phyloP scores from a whole-genome alignment of 129 eudicot species.

The Lactuca sativa region DNA sequence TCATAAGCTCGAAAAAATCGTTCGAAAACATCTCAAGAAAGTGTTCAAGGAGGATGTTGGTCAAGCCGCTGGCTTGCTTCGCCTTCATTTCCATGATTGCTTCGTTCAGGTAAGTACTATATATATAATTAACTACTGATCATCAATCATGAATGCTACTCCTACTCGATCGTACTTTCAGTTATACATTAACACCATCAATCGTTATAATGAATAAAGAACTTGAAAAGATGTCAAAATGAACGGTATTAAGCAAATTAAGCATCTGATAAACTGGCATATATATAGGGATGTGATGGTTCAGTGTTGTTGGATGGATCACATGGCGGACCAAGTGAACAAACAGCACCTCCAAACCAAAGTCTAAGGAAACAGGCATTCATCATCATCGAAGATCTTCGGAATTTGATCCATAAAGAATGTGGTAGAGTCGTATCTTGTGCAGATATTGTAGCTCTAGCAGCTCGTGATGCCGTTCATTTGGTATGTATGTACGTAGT shows the following conservation, averaged over 20 bases:
- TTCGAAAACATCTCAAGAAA: slow-evolving; percentile 50
- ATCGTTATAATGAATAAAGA: not conserved
- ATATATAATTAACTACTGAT: not conserved
- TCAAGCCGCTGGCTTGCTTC: slow-evolving; percentile 74
- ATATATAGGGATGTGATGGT: slow-evolving; percentile 53
- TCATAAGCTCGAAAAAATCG: slow-evolving; percentile 44
- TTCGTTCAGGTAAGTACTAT: slow-evolving; percentile 51
- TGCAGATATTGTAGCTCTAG: slow-evolving; percentile 60
- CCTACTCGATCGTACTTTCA: no score
- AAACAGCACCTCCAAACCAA: slow-evolving; percentile 55
- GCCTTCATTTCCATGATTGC: slow-evolving; percentile 72
- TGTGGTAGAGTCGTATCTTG: slow-evolving; percentile 80
- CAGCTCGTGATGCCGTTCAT: slow-evolving; percentile 80
- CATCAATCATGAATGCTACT: slow-evolving; percentile 2
- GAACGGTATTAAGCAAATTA: not conserved
- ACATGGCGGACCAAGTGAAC: slow-evolving; percentile 52
- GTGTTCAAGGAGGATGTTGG: slow-evolving; percentile 52
- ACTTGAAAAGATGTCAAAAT: no score
- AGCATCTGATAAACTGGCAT: not conserved
- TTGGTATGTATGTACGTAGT: slow-evolving; percentile 32
- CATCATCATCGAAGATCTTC: slow-evolving; percentile 56
- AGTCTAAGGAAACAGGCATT: slow-evolving; percentile 49
- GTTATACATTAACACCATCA: no score
- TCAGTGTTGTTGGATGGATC: slow-evolving; percentile 62
- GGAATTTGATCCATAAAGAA: slow-evolving; percentile 41